A percentile compares a stretch with the other conserved stretches of the same genome.
These are phyloP conservation scores for Hysterangium stoloniferum DNA, from an alignment of 768 basidiomycete species.

Conservation along the genomic window DNA sequence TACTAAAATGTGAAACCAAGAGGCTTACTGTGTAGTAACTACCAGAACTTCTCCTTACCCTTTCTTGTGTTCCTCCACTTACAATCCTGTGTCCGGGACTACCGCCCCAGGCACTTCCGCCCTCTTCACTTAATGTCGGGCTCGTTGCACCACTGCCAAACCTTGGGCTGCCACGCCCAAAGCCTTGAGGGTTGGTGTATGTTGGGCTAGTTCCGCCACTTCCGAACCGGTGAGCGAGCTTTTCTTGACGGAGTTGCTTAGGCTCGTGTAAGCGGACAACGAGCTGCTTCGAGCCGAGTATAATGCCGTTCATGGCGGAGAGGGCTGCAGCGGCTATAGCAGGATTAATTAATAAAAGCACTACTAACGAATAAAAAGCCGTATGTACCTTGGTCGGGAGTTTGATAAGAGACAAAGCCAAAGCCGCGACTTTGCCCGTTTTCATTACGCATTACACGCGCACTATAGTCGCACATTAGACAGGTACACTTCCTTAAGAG, in stretches of 20 bases:
- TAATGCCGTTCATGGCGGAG: conserved; percentile 71
- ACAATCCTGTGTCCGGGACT: conserved; percentile 54
- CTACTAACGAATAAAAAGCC: neutral
- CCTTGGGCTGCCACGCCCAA: conserved; percentile 77
- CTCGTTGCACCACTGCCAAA: conserved; percentile 79
- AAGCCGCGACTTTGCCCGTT: conserved; percentile 76
- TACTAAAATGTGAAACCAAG: neutral
- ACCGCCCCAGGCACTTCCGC: conserved; percentile 61
- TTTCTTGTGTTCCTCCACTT: conserved; percentile 31
- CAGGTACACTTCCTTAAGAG: neutral
- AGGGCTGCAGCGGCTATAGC: conserved; percentile 59
- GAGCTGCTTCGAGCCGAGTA: conserved; percentile 67
- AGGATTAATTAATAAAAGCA: conserved; percentile 8
- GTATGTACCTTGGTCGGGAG: conserved; percentile 66
- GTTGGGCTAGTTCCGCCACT: conserved; percentile 71
- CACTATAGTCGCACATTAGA: conserved; percentile 38
- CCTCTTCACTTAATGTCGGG: conserved; percentile 74
- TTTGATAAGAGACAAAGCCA: conserved; percentile 85
- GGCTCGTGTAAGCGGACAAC: conserved; percentile 88
- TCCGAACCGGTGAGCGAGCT: conserved; percentile 69
- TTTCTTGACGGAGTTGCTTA: conserved; percentile 85
- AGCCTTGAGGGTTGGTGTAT: no score
- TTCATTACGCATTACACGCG: conserved; percentile 89
- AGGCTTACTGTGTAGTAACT: conserved; percentile 74
- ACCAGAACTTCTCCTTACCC: conserved; percentile 71